Conservation (phyloP, 805 yeast species). For the Candida verbasci region DNA sequence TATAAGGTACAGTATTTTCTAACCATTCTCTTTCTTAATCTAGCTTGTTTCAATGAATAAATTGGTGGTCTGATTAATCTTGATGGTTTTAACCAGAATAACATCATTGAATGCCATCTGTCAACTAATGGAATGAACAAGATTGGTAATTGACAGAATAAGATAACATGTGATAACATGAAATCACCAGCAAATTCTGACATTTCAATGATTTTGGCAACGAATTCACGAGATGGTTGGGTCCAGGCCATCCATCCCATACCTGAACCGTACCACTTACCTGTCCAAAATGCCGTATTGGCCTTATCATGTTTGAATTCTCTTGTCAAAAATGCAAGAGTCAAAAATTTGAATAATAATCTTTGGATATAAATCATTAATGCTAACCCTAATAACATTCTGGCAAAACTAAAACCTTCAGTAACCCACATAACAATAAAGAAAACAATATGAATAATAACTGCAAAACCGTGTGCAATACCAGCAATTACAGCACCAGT, state of each 20-base stretch:
- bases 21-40: slow-evolving; percentile 96
- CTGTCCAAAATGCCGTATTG: slow-evolving; percentile 99
- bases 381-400: slow-evolving; percentile 81
- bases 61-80: slow-evolving; percentile 98
- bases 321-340: slow-evolving; percentile 76
- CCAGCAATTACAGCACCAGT: slow-evolving; percentile 96
- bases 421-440: slow-evolving; percentile 96
- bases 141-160: slow-evolving; percentile 87
- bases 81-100: slow-evolving; percentile 97
- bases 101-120: slow-evolving; percentile 96
- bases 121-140: slow-evolving; percentile 83
- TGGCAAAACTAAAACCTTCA: slow-evolving; percentile 86
- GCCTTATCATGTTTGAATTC: slow-evolving; percentile 95
- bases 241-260: slow-evolving; percentile 92
- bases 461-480: slow-evolving; percentile 93
- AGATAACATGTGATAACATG: slow-evolving; percentile 81
- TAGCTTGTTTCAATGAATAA: slow-evolving; percentile 92
- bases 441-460: slow-evolving; percentile 78
- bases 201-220: slow-evolving; percentile 89
- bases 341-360: slow-evolving; percentile 77
- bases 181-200: slow-evolving; percentile 97
- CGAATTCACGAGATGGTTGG: slow-evolving; percentile 93
- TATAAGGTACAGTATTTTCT: slow-evolving; percentile 84
- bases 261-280: slow-evolving; percentile 97
- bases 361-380: slow-evolving; percentile 87